Evolutionary conservation across 73 alveolate genomes (phyloP).

Genomic region (Paramecium octaurelia): DNA sequence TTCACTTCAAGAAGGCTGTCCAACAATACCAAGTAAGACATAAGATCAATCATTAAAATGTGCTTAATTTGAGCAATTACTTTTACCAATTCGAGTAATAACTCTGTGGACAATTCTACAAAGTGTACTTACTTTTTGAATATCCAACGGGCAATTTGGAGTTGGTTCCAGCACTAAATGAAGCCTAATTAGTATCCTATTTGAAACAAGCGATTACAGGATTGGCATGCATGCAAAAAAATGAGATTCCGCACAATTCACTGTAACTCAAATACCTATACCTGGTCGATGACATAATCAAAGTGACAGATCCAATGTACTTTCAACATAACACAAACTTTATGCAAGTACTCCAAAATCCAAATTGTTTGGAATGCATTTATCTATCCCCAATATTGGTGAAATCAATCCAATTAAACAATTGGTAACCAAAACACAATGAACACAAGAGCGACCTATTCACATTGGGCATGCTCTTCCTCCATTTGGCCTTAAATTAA

Average conservation of each 20-base stretch:
- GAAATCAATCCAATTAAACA: background rate
- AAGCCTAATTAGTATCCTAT: background rate
- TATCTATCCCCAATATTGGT: conserved; percentile 3
- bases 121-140: background rate
- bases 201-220: background rate
- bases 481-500: conserved; percentile 43
- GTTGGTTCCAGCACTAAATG: background rate
- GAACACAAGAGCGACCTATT: conserved; percentile 53
- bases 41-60: background rate
- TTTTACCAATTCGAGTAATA: conserved; percentile 27
- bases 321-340: conserved; percentile 8
- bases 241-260: conserved; percentile 13
- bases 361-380: background rate
- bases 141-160: background rate
- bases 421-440: conserved; percentile 58
- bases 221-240: background rate
- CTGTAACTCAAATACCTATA: background rate
- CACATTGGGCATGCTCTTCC: conserved; percentile 50
- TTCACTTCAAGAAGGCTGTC: conserved; percentile 1
- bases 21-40: conserved; percentile 3
- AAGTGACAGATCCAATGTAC: conserved; percentile 18
- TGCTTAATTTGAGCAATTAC: background rate
- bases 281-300: background rate
- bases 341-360: background rate
- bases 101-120: conserved; percentile 36